Conservation (phyloP, 2,329 filamentous ascomycete species). For the Clarireedia paspali region DNA sequence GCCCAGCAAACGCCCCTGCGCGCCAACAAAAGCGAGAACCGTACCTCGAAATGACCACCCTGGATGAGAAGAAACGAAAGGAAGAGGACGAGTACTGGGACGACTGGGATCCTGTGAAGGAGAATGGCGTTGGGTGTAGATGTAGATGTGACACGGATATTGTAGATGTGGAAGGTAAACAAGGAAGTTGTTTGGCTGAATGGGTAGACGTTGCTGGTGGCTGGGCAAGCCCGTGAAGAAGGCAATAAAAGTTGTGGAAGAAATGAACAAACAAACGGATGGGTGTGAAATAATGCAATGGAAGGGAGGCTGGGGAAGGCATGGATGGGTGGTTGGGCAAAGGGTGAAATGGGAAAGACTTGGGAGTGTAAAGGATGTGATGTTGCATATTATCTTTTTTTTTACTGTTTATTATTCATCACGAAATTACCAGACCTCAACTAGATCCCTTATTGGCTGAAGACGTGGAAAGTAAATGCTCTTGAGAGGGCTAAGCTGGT, state of each 20-base stretch:
- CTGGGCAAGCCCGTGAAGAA: conserved; percentile 51
- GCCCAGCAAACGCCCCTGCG: conserved; percentile 87
- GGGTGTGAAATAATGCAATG: not conserved
- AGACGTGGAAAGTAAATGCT: no score
- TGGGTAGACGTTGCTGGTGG: conserved; percentile 97
- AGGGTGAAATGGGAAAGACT: not conserved
- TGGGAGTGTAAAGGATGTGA: conserved; percentile 9
- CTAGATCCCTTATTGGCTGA: no score
- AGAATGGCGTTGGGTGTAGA: conserved; percentile 94
- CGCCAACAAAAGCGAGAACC: conserved; percentile 75
- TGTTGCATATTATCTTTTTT: conserved; percentile 10
- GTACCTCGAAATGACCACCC: conserved; percentile 73
- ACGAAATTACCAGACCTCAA: not conserved
- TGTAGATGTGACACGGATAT: conserved; percentile 97
- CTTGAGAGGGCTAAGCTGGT: no score
- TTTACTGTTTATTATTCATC: conserved; percentile 9
- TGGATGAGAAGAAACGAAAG: conserved; percentile 72
- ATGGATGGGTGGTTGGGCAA: not conserved
- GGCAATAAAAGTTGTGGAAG: not conserved
- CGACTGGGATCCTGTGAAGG: conserved; percentile 74
- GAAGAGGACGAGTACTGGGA: conserved; percentile 98
- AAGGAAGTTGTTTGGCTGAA: conserved; percentile 87
- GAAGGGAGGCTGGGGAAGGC: not conserved
- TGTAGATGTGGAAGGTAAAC: conserved; percentile 94
- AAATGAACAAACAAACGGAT: not conserved